Conservation (phyloP, 2,329 filamentous ascomycete species). For the Tolypocladium ophioglossoides region DNA sequence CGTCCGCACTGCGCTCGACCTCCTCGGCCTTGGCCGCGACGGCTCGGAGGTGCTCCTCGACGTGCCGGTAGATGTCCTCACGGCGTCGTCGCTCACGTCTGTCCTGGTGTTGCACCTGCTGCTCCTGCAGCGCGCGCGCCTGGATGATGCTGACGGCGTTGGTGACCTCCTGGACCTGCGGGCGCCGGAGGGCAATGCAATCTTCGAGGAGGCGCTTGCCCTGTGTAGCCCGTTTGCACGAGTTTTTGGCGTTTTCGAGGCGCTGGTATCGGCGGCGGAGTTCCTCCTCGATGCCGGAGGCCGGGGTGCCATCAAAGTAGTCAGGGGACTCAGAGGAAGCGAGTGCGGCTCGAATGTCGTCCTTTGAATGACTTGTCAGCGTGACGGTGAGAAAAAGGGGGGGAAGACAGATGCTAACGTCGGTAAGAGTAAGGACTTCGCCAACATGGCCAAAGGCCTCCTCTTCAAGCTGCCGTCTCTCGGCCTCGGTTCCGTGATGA, state of each 20-base stretch:
- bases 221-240: conserved; percentile 1
- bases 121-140: conserved; percentile 3
- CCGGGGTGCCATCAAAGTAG: conserved; percentile 10
- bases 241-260: conserved; percentile 4
- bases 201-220: neutral
- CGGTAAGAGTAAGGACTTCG: conserved; percentile 3
- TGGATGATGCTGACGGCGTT: neutral
- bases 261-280: conserved; percentile 10
- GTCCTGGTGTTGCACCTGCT: neutral
- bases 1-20: conserved; percentile 3
- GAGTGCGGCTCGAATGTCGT: conserved; percentile 12
- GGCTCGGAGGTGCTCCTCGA: conserved; percentile 14
- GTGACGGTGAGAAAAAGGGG: neutral
- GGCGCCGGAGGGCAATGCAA: conserved; percentile 5
- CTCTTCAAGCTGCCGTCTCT: too few species aligned
- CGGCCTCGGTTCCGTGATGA: too few species aligned
- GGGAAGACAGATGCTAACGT: conserved; percentile 6
- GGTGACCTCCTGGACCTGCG: conserved; percentile 6
- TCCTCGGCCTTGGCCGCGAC: conserved; percentile 2
- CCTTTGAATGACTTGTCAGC: conserved; percentile 2
- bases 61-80: conserved; percentile 13
- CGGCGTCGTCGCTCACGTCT: conserved; percentile 2
- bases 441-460: neutral
- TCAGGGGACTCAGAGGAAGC: conserved; percentile 7
- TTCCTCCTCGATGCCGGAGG: conserved; percentile 5